Percentiles rank a stretch among this genome's conserved stretches.
These are phyloP conservation scores for Vitellaria paradoxa DNA, from an alignment of 179 eudicot genomes.

Conservation along the genomic window DNA sequence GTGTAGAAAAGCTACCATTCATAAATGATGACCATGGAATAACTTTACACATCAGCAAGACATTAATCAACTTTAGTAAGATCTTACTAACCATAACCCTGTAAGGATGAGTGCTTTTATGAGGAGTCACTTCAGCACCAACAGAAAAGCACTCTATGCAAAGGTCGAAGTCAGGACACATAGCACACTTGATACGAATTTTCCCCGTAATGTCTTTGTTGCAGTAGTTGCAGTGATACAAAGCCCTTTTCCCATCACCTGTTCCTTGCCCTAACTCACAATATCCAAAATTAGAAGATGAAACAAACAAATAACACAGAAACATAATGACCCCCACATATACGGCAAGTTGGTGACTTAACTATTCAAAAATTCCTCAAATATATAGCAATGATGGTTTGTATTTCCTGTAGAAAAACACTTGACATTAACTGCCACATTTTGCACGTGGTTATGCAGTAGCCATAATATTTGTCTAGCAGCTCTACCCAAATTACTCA, in stretches of 20 bases:
- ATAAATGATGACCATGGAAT: background rate
- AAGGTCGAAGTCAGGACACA: constrained; percentile 84
- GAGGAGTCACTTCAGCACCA: constrained; percentile 87
- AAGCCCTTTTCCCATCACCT: constrained; percentile 69
- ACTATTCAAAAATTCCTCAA: no score
- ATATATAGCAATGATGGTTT: no score
- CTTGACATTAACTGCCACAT: background rate
- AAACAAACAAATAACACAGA: background rate
- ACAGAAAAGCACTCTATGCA: constrained; percentile 95
- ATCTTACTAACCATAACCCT: constrained; percentile 53
- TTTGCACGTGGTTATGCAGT: background rate
- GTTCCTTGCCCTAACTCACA: constrained; percentile 57
- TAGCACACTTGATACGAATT: constrained; percentile 77
- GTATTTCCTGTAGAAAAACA: background rate
- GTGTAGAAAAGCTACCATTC: background rate
- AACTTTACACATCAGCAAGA: constrained; percentile 7
- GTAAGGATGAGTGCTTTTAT: constrained; percentile 78
- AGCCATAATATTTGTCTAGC: background rate
- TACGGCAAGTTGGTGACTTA: background rate
- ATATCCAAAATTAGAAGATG: constrained; percentile 13
- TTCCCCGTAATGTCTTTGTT: constrained; percentile 83
- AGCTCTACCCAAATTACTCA: background rate
- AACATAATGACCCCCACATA: background rate
- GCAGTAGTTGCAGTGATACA: constrained; percentile 93
- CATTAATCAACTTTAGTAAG: background rate